These are phyloP conservation scores for Trametes elegans DNA, from an alignment of 768 basidiomycete species.

Conservation along the genomic window DNA sequence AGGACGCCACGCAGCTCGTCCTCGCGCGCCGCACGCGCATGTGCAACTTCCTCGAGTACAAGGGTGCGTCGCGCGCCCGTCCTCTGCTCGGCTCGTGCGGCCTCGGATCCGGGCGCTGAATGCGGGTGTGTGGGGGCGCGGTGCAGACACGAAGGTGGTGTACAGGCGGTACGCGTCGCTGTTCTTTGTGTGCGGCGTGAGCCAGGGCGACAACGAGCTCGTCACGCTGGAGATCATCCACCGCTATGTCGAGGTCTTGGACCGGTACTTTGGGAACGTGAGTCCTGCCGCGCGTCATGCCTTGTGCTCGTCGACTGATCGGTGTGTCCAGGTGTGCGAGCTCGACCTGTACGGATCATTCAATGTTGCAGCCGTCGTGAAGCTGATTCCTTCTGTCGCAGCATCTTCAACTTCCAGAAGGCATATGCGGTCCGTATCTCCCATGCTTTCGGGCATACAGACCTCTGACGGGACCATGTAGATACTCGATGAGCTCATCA, in stretches of 20 bases:
- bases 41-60: constrained; percentile 98
- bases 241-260: constrained; percentile 88
- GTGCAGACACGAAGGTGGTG: constrained; percentile 77
- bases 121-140: constrained; percentile 25
- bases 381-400: constrained; percentile 27
- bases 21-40: constrained; percentile 83
- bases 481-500: constrained; percentile 91
- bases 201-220: constrained; percentile 85
- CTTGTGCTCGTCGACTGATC: not conserved
- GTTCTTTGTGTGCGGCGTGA: constrained; percentile 91
- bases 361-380: not conserved
- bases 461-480: constrained; percentile 24
- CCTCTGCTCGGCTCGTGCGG: not conserved
- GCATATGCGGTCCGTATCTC: constrained; percentile 71
- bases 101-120: too few species aligned
- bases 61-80: constrained; percentile 55
- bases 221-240: constrained; percentile 91
- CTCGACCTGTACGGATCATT: constrained; percentile 71
- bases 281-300: constrained; percentile 14
- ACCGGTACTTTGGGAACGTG: constrained; percentile 86
- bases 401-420: constrained; percentile 97
- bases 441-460: not conserved
- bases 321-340: constrained; percentile 70
- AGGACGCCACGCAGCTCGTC: constrained; percentile 93
- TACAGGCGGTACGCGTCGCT: constrained; percentile 95